phyloP scores from a whole-genome alignment of 371 early-diverging fungal genomes.

The Mortierella sp. region DNA sequence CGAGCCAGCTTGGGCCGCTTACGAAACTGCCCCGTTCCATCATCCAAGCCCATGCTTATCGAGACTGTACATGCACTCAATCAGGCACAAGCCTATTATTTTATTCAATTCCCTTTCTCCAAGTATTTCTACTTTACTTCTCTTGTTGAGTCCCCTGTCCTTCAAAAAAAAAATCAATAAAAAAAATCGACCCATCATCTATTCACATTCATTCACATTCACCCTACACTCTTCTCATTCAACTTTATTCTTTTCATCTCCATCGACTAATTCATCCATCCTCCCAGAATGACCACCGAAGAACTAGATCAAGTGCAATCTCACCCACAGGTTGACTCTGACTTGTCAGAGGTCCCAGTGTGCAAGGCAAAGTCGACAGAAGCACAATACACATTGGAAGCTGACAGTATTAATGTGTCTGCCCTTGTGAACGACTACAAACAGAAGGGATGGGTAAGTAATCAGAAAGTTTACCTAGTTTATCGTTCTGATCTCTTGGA shows the following conservation, averaged over 20 bases:
- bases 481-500: too few species aligned
- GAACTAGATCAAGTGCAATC: not conserved
- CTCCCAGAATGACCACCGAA: slow-evolving; percentile 5
- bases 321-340: not conserved
- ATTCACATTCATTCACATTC: not conserved
- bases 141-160: too few species aligned
- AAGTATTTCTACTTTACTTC: too few species aligned
- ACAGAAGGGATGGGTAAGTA: slow-evolving; percentile 10
- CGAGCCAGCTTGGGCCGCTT: too few species aligned
- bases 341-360: not conserved
- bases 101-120: too few species aligned
- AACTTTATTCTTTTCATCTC: not conserved
- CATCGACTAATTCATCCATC: not conserved
- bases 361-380: not conserved
- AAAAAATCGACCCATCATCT: too few species aligned
- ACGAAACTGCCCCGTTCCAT: too few species aligned
- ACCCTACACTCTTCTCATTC: not conserved
- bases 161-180: too few species aligned
- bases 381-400: not conserved
- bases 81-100: too few species aligned
- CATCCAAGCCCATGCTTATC: too few species aligned
- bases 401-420: not conserved
- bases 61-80: too few species aligned
- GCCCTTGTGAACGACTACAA: not conserved
- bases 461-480: not conserved